Evolutionary conservation across 495 filamentous ascomycete genomes (phyloP).

Genomic region (Hypoxylon trugodes): DNA sequence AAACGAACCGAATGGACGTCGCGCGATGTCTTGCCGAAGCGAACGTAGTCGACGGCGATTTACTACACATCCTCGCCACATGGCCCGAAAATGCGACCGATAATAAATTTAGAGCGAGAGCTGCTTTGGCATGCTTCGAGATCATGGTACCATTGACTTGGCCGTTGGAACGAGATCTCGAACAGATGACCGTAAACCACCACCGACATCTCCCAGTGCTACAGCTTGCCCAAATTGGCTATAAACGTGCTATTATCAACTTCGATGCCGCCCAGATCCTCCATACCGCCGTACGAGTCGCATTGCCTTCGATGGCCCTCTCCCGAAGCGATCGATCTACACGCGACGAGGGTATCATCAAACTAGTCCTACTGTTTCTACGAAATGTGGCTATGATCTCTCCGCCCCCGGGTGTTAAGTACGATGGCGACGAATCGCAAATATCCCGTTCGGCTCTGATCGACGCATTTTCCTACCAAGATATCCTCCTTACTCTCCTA

Average conservation of each 20-base stretch:
- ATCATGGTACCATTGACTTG: constrained; percentile 94
- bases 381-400: constrained; percentile 88
- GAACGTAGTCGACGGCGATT: constrained; percentile 88
- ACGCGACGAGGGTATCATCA: constrained; percentile 93
- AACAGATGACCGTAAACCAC: constrained; percentile 90
- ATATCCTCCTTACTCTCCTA: constrained; percentile 84
- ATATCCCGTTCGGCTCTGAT: constrained; percentile 88
- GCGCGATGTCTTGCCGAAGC: constrained; percentile 91
- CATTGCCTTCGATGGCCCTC: constrained; percentile 86
- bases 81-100: constrained; percentile 79
- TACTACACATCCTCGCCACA: constrained; percentile 84
- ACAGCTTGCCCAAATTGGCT: constrained; percentile 83
- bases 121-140: constrained; percentile 85
- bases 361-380: constrained; percentile 85
- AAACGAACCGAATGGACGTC: constrained; percentile 93
- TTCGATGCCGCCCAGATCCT: constrained; percentile 79
- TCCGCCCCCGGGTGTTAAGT: constrained; percentile 64
- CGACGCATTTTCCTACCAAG: constrained; percentile 86
- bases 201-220: constrained; percentile 89
- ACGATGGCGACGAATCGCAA: constrained; percentile 81
- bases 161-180: constrained; percentile 80
- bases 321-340: constrained; percentile 75
- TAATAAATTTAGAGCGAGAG: constrained; percentile 73
- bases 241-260: constrained; percentile 88
- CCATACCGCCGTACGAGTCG: constrained; percentile 78